Evolutionary conservation across 2,329 filamentous ascomycete species (phyloP), one percentile per base, ranked within the genome.

Genomic region (Hypoxylon sp.): DNA sequence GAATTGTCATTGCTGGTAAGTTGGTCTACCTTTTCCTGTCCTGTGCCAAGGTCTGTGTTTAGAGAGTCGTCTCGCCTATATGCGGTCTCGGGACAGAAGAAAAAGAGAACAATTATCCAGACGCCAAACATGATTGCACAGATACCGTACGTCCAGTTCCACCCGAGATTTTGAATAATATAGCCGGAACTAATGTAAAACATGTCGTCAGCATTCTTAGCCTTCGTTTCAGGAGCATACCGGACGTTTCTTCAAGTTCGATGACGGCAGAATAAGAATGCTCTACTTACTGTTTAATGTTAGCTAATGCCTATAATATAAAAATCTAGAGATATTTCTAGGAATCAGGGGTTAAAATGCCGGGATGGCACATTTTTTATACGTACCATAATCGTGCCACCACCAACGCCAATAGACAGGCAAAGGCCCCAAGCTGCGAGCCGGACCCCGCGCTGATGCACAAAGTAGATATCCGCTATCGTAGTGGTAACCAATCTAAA

Each of bases 11-110:
- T 20, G 37, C 54, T 22, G 3, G 42, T 40, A 17, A 56, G 7
- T 13, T 58, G 42, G 25, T 64, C 61, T 31, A 51, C 51, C 8
- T 49, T 58, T 44, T 56, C 51, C 30, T 49, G 59, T n/a, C 27
- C 60, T 22, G 48, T 63, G 3, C 72, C 68, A 30, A 72, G 69
- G 55, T 74, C 72, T 6, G 63, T 71, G 35, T 71, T 68, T n/a
- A 69, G 61, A 11, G 57, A 51, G 2, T 61, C 53, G 49, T 67
- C 66, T n/a, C 81, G 77, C 54, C 73, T 78, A 74, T 82, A 84
- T 2, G 77, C 75, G 7, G 82, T 84, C 66, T 84, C 82, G 0
- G 81, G 82, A 2, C 82, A 81, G 64, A 82, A 81, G 31, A 83
- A 73, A 61, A 80, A 78, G 40, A 82, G 76, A 5, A 82, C 69